Percentiles rank a stretch among this genome's conserved stretches.
Evolutionary conservation across 768 basidiomycete genomes (phyloP).

Genomic region (Mycena belliarum): DNA sequence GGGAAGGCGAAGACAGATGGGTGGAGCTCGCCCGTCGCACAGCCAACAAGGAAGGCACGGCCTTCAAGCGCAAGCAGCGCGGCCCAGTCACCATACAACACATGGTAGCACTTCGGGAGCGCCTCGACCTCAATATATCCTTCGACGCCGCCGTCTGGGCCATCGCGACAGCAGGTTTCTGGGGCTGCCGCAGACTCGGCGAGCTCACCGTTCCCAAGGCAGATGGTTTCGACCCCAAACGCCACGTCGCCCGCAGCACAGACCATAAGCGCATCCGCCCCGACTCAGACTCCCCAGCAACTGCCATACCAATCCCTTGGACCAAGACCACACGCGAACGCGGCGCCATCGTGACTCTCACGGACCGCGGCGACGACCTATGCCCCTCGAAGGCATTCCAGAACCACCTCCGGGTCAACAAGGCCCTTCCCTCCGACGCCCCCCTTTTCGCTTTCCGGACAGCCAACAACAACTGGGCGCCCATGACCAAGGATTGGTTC

Average conservation of each 20-base stretch:
- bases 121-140: constrained; percentile 28
- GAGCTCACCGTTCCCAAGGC: neutral
- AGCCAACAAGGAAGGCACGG: constrained; percentile 26
- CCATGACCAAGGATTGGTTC: neutral
- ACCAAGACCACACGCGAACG: neutral
- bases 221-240: neutral
- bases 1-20: constrained; percentile 35
- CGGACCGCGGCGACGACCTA: neutral
- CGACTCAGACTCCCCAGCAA: neutral
- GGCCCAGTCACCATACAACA: constrained; percentile 38
- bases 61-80: constrained; percentile 20
- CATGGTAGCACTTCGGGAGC: constrained; percentile 23
- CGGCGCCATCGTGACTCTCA: no score
- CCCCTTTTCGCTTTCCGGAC: neutral
- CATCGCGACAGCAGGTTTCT: constrained; percentile 19
- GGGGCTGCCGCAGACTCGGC: neutral
- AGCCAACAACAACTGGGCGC: neutral
- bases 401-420: neutral
- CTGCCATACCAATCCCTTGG: neutral
- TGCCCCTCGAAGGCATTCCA: neutral
- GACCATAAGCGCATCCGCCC: neutral
- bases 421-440: neutral
- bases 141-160: constrained; percentile 39
- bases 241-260: neutral
- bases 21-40: constrained; percentile 18